Base-by-base conservation (phyloP, 2,329 filamentous ascomycete genomes). In the Xylariaceae sp. region DNA sequence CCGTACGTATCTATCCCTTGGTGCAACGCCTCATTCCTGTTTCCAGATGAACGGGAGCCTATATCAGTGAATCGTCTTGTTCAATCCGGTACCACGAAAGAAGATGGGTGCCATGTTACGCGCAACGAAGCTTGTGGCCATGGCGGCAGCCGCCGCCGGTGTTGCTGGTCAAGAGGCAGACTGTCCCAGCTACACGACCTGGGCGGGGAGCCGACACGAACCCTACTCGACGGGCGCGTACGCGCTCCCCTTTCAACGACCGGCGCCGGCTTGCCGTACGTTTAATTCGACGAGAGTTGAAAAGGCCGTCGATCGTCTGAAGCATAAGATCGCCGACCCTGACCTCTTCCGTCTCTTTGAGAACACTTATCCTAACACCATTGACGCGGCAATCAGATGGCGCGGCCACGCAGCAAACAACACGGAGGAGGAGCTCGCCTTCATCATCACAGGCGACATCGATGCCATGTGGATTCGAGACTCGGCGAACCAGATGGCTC, bases 401-500 rank as follows among this genome's bases (percentile, higher is more conserved):
- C 88, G 90, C 68, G 84, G 80, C 23, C 73, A 83, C 5, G 81
- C 86, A 51, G 82, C 80, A 2, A 80, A 79, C 39, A 69, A 73
- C 55, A 62, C 71, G 39, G 62, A 70, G 47, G 65, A 81, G 64
- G 57, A 73, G 55, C 84, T 93, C 66, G 88, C 85, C 34, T 93
- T 92, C 70, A 86, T 93, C 61, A 89, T 92, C 53, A 93, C 89
- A 0, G 90, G 89, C 47, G 89, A 93, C 69, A 93, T 93, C 72
- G 87, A 92, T 68, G 89, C 89, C 0, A 90, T 93, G 76, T 96
- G 92, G 92, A 78, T 96, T 59, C 85, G 92, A 50, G 91, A 96
- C 73, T 93, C 89, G 10, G 83, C 86, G 13, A 89, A 88, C 67
- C 88, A 90, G 71, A 80, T 90, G 73, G 85, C 87, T 66, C 87